Evolutionary conservation across 2,329 filamentous ascomycete genomes (phyloP).

Genomic region (Calonectria montana): DNA sequence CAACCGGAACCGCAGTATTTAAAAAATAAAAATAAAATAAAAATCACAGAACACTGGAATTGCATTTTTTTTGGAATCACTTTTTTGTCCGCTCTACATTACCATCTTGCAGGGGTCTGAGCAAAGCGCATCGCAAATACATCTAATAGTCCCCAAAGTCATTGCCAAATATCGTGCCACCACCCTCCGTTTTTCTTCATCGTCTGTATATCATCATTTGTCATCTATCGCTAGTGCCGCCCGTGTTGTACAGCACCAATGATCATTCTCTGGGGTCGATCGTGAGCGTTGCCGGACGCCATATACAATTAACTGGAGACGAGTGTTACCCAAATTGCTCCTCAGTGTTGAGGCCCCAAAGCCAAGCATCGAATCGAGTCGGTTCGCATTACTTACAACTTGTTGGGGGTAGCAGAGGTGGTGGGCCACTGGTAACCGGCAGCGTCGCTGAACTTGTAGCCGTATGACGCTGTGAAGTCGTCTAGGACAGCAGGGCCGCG

Average conservation of each 20-base stretch:
- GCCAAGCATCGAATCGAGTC: slow-evolving; percentile 25
- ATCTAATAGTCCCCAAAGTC: slow-evolving; percentile 37
- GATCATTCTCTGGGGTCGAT: slow-evolving; percentile 37
- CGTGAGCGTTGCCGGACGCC: slow-evolving; percentile 30
- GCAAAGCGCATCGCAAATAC: slow-evolving; percentile 28
- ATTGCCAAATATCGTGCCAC: slow-evolving; percentile 35
- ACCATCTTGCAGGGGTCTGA: slow-evolving; percentile 31
- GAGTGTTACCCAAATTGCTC: slow-evolving; percentile 31
- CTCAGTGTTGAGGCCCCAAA: slow-evolving; percentile 21
- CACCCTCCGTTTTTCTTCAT: slow-evolving; percentile 31
- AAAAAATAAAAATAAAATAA: neutral
- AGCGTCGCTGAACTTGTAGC: slow-evolving; percentile 98
- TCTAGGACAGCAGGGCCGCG: slow-evolving; percentile 96
- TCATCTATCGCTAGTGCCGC: slow-evolving; percentile 32
- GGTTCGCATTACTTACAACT: slow-evolving; percentile 72
- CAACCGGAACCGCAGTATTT: neutral
- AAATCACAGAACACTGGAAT: neutral
- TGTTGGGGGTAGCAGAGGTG: slow-evolving; percentile 77
- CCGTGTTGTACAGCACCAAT: slow-evolving; percentile 24
- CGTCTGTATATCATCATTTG: slow-evolving; percentile 31
- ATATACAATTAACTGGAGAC: slow-evolving; percentile 39
- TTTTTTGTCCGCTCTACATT: slow-evolving; percentile 34
- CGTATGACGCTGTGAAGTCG: slow-evolving; percentile 97
- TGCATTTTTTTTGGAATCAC: slow-evolving; percentile 25
- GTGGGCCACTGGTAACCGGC: slow-evolving; percentile 96